Conservation (phyloP, 345 rosid genomes). For the Combretum micranthum region DNA sequence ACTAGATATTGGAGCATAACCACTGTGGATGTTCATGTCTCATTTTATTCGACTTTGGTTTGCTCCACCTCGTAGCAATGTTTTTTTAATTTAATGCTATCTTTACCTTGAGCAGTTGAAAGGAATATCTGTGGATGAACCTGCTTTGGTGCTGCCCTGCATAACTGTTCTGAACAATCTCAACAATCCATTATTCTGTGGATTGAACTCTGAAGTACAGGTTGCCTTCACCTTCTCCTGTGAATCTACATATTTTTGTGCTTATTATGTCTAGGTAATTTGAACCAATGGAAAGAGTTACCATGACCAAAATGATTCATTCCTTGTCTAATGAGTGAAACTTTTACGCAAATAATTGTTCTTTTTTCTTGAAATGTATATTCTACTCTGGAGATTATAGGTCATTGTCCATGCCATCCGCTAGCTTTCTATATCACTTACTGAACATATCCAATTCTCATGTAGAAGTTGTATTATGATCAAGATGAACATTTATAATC, state of each 20-base stretch:
- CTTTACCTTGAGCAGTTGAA: constrained; percentile 48
- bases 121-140: constrained; percentile 37
- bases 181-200: constrained; percentile 36
- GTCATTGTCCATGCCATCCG: too few species aligned
- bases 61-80: too few species aligned
- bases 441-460: too few species aligned
- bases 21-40: neutral
- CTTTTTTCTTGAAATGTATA: too few species aligned
- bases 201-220: constrained; percentile 57
- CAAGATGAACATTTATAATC: too few species aligned
- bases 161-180: constrained; percentile 57
- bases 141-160: constrained; percentile 53
- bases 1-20: too few species aligned
- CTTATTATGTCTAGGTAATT: neutral
- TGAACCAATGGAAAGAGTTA: neutral
- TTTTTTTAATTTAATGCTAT: constrained; percentile 1
- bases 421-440: too few species aligned
- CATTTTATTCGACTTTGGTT: neutral
- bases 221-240: constrained; percentile 27
- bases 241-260: neutral
- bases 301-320: too few species aligned
- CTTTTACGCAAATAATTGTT: too few species aligned
- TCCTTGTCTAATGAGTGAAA: too few species aligned
- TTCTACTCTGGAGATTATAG: too few species aligned
- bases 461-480: too few species aligned